Evolutionary conservation across 2,329 filamentous ascomycete genomes (phyloP), one percentile per base, ranked within the genome.

Genomic region (Ilyonectria destructans): DNA sequence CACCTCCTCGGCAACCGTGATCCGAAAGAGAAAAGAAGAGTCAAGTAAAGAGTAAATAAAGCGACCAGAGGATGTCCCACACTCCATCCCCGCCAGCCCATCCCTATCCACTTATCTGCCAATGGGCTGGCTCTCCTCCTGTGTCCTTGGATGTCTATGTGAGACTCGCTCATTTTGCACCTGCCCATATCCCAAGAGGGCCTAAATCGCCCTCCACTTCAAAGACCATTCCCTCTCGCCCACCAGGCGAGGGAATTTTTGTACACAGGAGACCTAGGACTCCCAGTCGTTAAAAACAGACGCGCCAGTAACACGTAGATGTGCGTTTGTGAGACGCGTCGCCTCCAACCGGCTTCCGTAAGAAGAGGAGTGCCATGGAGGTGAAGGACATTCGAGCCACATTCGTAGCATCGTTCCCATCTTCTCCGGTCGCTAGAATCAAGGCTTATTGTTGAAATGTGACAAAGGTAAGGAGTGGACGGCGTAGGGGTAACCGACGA

Each of bases 391-490:
- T 66, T 49, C 59, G 48, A 61, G 65, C 61, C 58, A 65, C 55
- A 69, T 58, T 61, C 54, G 60, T 61, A 33, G 55, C 60, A 62
- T 73, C 68, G 70, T 63, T 67, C 62, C 59, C 62, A 69, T 70
- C 49, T 71, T 72, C 69, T 72, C 71, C 68, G 66, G 70, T 75
- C 72, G 75, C 69, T 76, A 75, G 73, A 74, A 70, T 73, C 65
- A 76, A 74, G 67, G 65, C 56, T 68, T 71, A 70, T 74, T 59
- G 68, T 74, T 66, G 58, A 75, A 74, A 70, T 71, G 68, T 74
- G 75, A 71, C 70, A 71, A 71, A 61, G 73, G 52, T 74, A 82
- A 83, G 77, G 82, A 84, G 77, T 77, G 82, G 80, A 83, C 77
- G 80, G 81, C 78, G 77, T 80, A 82, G 77, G 76, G 77, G 69